Percentiles rank a stretch among this genome's conserved stretches.
Conservation (phyloP, 345 rosid genomes). For the Rhodomyrtus tomentosa region DNA sequence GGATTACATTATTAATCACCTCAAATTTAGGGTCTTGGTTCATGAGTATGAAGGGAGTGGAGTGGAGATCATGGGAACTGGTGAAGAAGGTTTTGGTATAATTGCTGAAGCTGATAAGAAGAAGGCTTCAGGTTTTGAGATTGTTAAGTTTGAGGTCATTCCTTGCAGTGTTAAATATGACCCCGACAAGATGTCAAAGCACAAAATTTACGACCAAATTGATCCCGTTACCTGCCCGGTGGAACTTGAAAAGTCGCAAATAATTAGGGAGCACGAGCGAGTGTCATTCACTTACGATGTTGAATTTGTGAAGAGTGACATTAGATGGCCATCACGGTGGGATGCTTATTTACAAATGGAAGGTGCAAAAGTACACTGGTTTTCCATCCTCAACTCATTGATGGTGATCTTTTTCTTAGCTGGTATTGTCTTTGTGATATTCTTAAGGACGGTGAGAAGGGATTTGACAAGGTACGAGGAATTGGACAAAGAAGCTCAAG, state of each 20-base stretch:
- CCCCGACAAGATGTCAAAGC: conserved; percentile 20
- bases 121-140: conserved; percentile 29
- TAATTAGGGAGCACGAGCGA: conserved; percentile 29
- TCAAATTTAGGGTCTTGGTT: conserved; percentile 34
- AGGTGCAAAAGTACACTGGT: conserved; percentile 42
- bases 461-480: conserved; percentile 37
- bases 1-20: conserved; percentile 39
- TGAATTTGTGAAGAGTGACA: conserved; percentile 28
- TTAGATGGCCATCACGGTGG: conserved; percentile 43
- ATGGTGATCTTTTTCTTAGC: conserved; percentile 35
- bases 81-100: conserved; percentile 43
- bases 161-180: conserved; percentile 34
- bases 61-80: conserved; percentile 42
- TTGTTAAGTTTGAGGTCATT: conserved; percentile 32
- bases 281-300: conserved; percentile 39
- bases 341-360: conserved; percentile 42
- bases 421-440: conserved; percentile 33
- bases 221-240: conserved; percentile 14
- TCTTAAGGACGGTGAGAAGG: conserved; percentile 35
- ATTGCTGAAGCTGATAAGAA: conserved; percentile 33
- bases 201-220: conserved; percentile 11
- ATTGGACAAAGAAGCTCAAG: conserved; percentile 35
- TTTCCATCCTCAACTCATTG: conserved; percentile 35
- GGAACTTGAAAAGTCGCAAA: conserved; percentile 29
- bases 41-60: conserved; percentile 39